phyloP scores from a whole-genome alignment of 495 filamentous ascomycete genomes.

The Amniculicola lignicola region DNA sequence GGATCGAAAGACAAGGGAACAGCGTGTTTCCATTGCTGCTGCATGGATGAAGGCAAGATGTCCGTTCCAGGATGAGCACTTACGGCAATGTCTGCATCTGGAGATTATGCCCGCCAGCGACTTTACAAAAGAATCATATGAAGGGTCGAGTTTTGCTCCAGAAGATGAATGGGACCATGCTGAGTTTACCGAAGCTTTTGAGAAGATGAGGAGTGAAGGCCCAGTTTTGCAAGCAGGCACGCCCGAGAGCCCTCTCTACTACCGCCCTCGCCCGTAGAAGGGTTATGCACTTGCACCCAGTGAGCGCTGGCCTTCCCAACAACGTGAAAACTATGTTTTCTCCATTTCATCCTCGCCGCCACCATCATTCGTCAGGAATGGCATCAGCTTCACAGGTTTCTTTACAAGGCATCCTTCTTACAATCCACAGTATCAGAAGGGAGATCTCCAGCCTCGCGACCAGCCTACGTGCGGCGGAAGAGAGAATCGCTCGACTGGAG shows the following conservation, averaged over 20 bases:
- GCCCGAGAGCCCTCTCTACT: not conserved
- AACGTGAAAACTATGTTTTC: not conserved
- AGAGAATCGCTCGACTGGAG: slow-evolving; percentile 11
- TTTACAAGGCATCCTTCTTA: slow-evolving; percentile 1
- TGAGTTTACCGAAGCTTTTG: slow-evolving; percentile 18
- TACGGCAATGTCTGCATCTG: slow-evolving; percentile 9
- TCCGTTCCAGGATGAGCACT: slow-evolving; percentile 2
- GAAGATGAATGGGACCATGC: slow-evolving; percentile 18
- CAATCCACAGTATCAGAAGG: slow-evolving; percentile 3
- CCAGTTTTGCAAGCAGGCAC: not conserved
- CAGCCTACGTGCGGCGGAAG: slow-evolving; percentile 6
- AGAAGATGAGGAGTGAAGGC: slow-evolving; percentile 16
- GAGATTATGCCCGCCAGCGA: slow-evolving; percentile 11
- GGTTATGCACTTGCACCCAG: not conserved
- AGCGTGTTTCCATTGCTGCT: slow-evolving; percentile 11
- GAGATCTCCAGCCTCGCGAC: not conserved
- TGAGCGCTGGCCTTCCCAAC: not conserved
- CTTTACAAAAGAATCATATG: not conserved
- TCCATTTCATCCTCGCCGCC: not conserved
- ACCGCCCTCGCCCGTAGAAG: not conserved
- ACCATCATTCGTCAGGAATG: not conserved
- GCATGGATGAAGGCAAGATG: slow-evolving; percentile 10
- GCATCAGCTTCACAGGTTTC: not conserved
- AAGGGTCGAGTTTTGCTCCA: not conserved
- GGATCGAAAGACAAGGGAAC: slow-evolving; percentile 72